phyloP scores from a whole-genome alignment of 2,329 filamentous ascomycete species.

The Elsinoe ampelina region DNA sequence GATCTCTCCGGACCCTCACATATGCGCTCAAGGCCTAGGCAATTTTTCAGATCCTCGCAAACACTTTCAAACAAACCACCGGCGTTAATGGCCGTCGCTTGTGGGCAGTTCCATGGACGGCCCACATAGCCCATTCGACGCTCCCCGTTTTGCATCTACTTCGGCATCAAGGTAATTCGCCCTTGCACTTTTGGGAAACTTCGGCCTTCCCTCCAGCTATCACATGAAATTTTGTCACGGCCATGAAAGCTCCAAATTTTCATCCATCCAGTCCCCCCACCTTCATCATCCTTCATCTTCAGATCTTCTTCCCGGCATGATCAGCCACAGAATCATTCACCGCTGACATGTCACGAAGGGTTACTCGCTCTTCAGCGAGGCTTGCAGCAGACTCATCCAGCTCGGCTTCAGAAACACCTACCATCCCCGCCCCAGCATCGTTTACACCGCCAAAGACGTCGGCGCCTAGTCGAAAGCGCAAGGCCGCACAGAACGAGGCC shows the following conservation, averaged over 20 bases:
- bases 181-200: conserved; percentile 6
- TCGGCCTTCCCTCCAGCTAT: background rate
- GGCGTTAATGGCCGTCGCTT: conserved; percentile 13
- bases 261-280: background rate
- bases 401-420: conserved; percentile 33
- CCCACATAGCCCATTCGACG: conserved; percentile 15
- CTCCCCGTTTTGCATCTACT: conserved; percentile 11
- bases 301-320: conserved; percentile 5
- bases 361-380: conserved; percentile 90
- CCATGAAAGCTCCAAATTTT: background rate
- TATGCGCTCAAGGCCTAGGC: background rate
- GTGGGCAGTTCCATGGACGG: conserved; percentile 13
- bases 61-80: background rate
- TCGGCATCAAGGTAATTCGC: conserved; percentile 12
- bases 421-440: conserved; percentile 31
- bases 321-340: background rate
- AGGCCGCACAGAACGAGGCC: conserved; percentile 30
- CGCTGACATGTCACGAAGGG: conserved; percentile 81
- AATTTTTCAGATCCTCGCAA: background rate
- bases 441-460: conserved; percentile 24
- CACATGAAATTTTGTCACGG: conserved; percentile 1
- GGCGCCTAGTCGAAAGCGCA: conserved; percentile 30
- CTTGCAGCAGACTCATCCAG: conserved; percentile 59
- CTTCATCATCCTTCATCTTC: conserved; percentile 4
- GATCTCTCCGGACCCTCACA: background rate